Percentiles rank a stretch among this genome's conserved stretches.
These are phyloP conservation scores for Datisca glomerata DNA, from an alignment of 306 rosid genomes.

Conservation along the genomic window DNA sequence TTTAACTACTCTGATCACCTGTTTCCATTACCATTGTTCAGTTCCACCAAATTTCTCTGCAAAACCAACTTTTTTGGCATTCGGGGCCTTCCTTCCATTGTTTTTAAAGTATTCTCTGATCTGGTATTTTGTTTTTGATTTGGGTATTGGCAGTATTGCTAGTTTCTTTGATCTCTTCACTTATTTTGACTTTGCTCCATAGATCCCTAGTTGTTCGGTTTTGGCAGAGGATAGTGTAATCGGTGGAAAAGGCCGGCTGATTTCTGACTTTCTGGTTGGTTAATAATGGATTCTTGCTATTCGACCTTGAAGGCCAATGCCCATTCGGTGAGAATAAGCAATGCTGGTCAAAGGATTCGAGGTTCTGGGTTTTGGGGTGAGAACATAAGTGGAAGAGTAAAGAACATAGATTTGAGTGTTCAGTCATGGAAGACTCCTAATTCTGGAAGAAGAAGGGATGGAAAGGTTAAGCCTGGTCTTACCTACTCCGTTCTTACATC, in stretches of 20 bases:
- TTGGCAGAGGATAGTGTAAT: too few relatives aligned
- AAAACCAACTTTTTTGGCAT: too few relatives aligned
- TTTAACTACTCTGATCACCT: neutral
- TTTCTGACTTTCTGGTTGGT: neutral
- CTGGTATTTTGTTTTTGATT: neutral
- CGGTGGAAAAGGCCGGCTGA: conserved; percentile 3
- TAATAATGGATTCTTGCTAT: conserved; percentile 46
- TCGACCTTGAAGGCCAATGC: conserved; percentile 26
- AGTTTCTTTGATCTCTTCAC: too few relatives aligned
- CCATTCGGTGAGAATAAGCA: conserved; percentile 11
- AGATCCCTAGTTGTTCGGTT: too few relatives aligned
- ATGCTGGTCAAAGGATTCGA: conserved; percentile 17
- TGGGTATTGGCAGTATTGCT: too few relatives aligned
- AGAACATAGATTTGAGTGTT: conserved; percentile 18
- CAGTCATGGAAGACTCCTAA: conserved; percentile 19
- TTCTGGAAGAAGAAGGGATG: conserved; percentile 6
- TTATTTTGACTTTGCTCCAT: too few relatives aligned
- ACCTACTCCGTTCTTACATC: conserved; percentile 39
- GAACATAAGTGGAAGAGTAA: conserved; percentile 22
- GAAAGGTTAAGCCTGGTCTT: conserved; percentile 22
- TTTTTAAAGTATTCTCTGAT: neutral
- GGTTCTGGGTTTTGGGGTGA: conserved; percentile 42
- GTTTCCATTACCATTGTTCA: neutral
- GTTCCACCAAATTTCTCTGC: neutral
- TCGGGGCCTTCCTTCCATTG: neutral